Percentiles rank a stretch among this genome's conserved stretches.
Evolutionary conservation across 2,329 filamentous ascomycete species (phyloP).

Genomic region (Talaromyces sp.): DNA sequence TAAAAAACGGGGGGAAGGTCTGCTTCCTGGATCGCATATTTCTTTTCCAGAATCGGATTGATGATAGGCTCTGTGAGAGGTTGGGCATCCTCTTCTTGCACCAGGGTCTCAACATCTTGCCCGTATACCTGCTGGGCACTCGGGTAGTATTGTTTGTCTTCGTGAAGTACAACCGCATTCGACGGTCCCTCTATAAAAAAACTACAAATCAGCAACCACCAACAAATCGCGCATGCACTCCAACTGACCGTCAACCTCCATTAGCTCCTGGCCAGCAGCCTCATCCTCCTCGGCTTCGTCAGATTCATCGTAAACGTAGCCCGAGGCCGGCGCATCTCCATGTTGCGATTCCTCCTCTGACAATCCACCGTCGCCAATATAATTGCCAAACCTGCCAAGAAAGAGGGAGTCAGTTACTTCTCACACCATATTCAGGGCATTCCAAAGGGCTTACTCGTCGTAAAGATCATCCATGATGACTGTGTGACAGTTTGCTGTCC

Average conservation of each 20-base stretch:
- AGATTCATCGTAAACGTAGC: constrained; percentile 65
- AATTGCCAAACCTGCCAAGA: constrained; percentile 79
- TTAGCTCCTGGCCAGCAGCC: constrained; percentile 70
- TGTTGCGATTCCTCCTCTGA: constrained; percentile 81
- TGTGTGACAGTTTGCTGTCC: neutral
- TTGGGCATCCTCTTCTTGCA: constrained; percentile 96
- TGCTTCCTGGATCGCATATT: constrained; percentile 88
- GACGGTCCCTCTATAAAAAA: constrained; percentile 68
- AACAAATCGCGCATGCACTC: neutral
- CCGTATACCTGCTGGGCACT: constrained; percentile 97
- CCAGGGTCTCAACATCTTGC: constrained; percentile 86
- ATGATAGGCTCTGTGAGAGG: constrained; percentile 89
- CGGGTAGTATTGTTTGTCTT: constrained; percentile 99
- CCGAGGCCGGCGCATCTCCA: constrained; percentile 68
- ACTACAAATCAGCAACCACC: constrained; percentile 27
- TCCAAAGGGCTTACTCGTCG: constrained; percentile 63
- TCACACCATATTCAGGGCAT: neutral
- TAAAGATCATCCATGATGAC: constrained; percentile 85
- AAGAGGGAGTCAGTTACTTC: neutral
- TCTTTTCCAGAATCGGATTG: constrained; percentile 87
- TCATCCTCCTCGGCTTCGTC: constrained; percentile 58
- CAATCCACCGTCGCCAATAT: constrained; percentile 87
- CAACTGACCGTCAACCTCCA: constrained; percentile 77
- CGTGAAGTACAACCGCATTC: constrained; percentile 94
- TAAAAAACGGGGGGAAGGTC: constrained; percentile 86